Base-by-base conservation (phyloP, 2,329 filamentous ascomycete genomes). In the Colletotrichum phormii region DNA sequence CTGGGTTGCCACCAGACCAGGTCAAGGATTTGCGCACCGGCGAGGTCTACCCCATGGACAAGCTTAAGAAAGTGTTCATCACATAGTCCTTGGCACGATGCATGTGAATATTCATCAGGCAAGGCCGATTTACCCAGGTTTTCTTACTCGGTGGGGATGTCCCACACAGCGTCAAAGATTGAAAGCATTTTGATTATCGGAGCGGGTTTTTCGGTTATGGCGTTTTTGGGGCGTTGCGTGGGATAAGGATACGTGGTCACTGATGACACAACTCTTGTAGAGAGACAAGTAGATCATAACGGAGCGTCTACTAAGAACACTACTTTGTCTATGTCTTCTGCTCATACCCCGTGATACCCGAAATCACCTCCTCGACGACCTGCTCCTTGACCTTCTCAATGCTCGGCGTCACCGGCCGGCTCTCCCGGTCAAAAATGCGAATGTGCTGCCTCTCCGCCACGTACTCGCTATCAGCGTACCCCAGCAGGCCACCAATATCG, bases 381-480 rank as follows among this genome's bases (percentile, higher is more conserved):
- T 61, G 62, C 59, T 67, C 54, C 55, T 70, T 75, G 61, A 68
- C 76, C 64, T 76, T 76, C 15, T 80, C 79, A 0, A 75, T 67
- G 22, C 79, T 84, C 5, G 88, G 88, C 66, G 87, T 89, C 15
- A 84, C 86, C 26, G 89, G 88, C 37, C 88, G 82, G 77, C 88
- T 90, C 69, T 88, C 87, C 60, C 81, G 81, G 42, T 81, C 83
- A 75, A 93, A 92, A 76, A 98, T 91, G 57, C 94, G 95, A 74
- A 98, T 92, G 77, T 97, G 96, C 81, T 97, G 95, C 75, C 95
- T 88, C 78, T 97, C 87, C 11, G 95, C 95, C 53, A 98, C 93
- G 83, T 98, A 98, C 83, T 98, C 95, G 79, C 93, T 97, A 81
- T 98, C 95, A 24, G 95, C 94, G 83, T 98, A 99, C 4, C 96